Base-by-base conservation (phyloP, 176 grass and related monocot species). In the Cymbopogon citratus region DNA sequence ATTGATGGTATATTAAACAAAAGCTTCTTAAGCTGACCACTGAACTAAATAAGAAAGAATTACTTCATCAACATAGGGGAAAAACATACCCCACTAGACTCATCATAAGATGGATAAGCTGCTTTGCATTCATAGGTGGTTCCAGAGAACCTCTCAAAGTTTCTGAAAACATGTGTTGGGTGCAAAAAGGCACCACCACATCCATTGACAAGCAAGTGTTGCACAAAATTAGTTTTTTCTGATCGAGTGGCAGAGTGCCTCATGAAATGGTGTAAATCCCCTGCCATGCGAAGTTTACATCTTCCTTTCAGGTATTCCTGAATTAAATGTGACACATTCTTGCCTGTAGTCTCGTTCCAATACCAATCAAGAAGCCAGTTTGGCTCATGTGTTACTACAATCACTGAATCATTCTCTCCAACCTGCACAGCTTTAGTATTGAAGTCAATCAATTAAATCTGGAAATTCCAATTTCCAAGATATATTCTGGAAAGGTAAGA, bases 321-420 rank as follows among this genome's bases (percentile, higher is more conserved):
- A 83, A 98, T 92, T 74, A 98, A 86, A 81, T 98, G 87, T 54
- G 86, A 89, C n/a, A 94, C 83, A 73, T 94, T 98, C 66, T 87
- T 94, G 19, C 92, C 95, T 35, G 92, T 91, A 70, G 81, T 83
- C 52, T 98, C 88, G 41, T 94, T 91, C 95, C 90, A 98, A 68
- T 98, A 94, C 95, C 95, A 98, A 87, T 94, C 92, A 68, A 98
- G 95, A 81, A 98, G 92, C 95, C 95, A 98, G 75, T 84, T 98
- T 75, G 95, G 92, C 62, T 98, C 92, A 34, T 97, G 95, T 49
- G 95, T 97, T 68, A 94, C 69, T 66, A 95, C 63, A 87, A 98
- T 81, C 60, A 98, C 90, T 73, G 88, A 93, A 66, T 98, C 95
- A 40, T 90, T 85, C 76, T 93, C 88, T 84, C 90, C 75, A 91